A percentile compares a stretch with the other conserved stretches of the same genome.
Conservation (phyloP, 1,284 basidiomycete genomes). For the Fomitopsis betulina region DNA sequence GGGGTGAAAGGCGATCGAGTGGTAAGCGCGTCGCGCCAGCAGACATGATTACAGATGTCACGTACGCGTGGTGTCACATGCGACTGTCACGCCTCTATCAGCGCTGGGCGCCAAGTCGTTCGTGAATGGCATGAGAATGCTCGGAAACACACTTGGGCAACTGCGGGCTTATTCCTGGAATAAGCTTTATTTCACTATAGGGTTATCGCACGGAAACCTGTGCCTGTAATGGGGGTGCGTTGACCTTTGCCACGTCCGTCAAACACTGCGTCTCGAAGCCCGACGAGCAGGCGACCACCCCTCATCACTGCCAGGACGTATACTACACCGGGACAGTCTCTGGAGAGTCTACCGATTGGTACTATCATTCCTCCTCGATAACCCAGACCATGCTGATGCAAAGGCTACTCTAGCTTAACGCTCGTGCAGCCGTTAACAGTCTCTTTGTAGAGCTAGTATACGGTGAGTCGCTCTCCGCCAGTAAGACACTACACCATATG, state of each 20-base stretch:
- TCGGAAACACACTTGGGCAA: neutral
- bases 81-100: constrained; percentile 4
- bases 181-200: neutral
- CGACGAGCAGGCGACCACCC: too few species aligned
- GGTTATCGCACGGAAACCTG: neutral
- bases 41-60: constrained; percentile 11
- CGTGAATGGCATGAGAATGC: neutral
- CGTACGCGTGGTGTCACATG: constrained; percentile 20
- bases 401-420: too few species aligned
- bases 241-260: too few species aligned
- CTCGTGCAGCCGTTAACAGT: too few species aligned
- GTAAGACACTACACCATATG: neutral
- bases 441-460: too few species aligned
- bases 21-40: constrained; percentile 14
- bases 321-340: too few species aligned
- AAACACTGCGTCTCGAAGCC: too few species aligned
- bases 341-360: too few species aligned
- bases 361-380: too few species aligned
- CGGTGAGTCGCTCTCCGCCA: too few species aligned
- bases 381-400: too few species aligned
- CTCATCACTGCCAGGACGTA: too few species aligned
- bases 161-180: neutral
- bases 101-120: neutral
- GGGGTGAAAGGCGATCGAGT: constrained; percentile 1
- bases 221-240: neutral